Base-by-base conservation (phyloP, 306 rosid genomes). In the Cyclanthera cordifolia region DNA sequence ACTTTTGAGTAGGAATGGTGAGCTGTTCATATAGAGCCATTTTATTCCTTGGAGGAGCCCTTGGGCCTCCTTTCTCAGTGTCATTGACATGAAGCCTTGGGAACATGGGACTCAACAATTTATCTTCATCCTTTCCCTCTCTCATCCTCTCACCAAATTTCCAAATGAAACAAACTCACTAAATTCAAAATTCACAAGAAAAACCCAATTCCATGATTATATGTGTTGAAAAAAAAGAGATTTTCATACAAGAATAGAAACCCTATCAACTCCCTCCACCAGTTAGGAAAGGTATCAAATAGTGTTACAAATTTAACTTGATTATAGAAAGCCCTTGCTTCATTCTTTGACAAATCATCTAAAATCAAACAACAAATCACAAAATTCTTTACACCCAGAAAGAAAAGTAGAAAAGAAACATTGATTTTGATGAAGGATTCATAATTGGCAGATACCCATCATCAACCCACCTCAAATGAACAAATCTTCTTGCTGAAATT, bases 21-120 rank as follows among this genome's bases (percentile, higher is more conserved):
- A 81, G 77, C 75, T 82, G 85, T 75, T 85, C 89, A 76, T 82
- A 82, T 43, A 87, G 86, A 80, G 91, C 95, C 96, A 87, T 90
- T 61, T 90, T 90, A 78, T 85, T 87, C 81, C 95, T 87, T 74
- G 91, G 88, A 48, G 94, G 95, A 67, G 89, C 85, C 78, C 82
- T 87, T 32, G 85, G 86, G 11, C 91, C 91, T 77, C 91, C 85
- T 79, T 80, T 87, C 56, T 79, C 88, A 25, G 91, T 76, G 74
- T 87, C 95, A 53, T 80, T 85, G 32, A 90, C 81, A 84, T 83
- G 84, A 54, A 90, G 76, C 89, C 95, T 87, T 19, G 89, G 85
- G 52, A 83, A 87, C 89, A 90, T 85, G 48, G 95, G 91, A 28
- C 81, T 82, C 24, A 50, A 77, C 73, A 75, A 74, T 23, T 76